Conservation (phyloP, 2,329 filamentous ascomycete species). For the Aschersonia sp. region DNA sequence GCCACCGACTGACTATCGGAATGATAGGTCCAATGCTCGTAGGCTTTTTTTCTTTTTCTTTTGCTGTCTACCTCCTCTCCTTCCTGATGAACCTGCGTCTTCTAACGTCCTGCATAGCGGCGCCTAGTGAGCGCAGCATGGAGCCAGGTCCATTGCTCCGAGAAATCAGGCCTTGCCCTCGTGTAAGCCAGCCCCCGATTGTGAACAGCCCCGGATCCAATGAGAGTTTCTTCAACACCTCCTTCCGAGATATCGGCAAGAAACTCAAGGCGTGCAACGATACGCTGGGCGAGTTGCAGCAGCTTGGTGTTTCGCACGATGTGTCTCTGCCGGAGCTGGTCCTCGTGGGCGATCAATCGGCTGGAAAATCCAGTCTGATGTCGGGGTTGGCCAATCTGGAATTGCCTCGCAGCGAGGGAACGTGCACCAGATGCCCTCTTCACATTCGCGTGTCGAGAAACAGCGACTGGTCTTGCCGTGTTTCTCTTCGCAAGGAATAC, state of each 20-base stretch:
- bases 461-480: conserved; percentile 50
- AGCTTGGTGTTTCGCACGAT: conserved; percentile 57
- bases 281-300: conserved; percentile 51
- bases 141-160: conserved; percentile 23
- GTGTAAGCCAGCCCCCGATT: conserved; percentile 3
- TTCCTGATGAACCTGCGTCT: not conserved
- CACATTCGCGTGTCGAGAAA: conserved; percentile 56
- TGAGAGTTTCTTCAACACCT: conserved; percentile 26
- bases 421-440: conserved; percentile 68
- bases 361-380: conserved; percentile 62
- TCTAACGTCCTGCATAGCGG: conserved; percentile 11
- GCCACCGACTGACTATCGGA: not conserved
- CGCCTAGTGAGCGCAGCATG: conserved; percentile 19
- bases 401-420: conserved; percentile 54
- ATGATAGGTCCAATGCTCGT: not conserved
- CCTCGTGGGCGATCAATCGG: conserved; percentile 71
- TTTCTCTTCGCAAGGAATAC: conserved; percentile 54
- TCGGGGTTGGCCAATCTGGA: conserved; percentile 55
- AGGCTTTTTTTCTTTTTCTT: not conserved
- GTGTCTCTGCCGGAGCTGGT: conserved; percentile 66
- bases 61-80: not conserved
- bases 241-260: conserved; percentile 40
- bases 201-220: conserved; percentile 9
- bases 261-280: conserved; percentile 51
- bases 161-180: conserved; percentile 18